Conservation (phyloP, 2,329 filamentous ascomycete species). For the Colletotrichum orbiculare region DNA sequence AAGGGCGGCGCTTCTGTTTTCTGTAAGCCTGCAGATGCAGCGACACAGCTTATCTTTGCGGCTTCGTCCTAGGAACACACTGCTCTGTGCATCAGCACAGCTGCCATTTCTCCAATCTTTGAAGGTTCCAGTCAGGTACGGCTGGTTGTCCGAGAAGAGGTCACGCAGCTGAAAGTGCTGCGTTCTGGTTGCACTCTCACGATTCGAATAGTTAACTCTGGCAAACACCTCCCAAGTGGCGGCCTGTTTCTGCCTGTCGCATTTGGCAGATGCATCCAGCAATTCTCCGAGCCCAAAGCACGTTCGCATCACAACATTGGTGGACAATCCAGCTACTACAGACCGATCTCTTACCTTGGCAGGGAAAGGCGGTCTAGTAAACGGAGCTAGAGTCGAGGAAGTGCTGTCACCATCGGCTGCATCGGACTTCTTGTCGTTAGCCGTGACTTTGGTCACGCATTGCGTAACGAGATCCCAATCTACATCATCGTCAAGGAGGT, state of each 20-base stretch:
- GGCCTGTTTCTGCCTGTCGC: slow-evolving; percentile 46
- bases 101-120: slow-evolving; percentile 24
- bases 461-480: too few species aligned
- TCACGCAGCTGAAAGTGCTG: slow-evolving; percentile 75
- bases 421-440: not conserved
- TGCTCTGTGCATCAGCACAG: slow-evolving; percentile 10
- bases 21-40: slow-evolving; percentile 28
- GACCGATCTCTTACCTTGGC: slow-evolving; percentile 60
- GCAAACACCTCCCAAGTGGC: slow-evolving; percentile 72
- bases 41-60: slow-evolving; percentile 27
- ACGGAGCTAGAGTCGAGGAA: slow-evolving; percentile 48
- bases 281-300: slow-evolving; percentile 75
- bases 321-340: slow-evolving; percentile 62
- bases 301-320: slow-evolving; percentile 60
- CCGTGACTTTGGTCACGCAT: not conserved
- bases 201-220: slow-evolving; percentile 66
- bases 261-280: slow-evolving; percentile 55
- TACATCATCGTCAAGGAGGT: too few species aligned
- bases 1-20: not conserved
- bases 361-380: slow-evolving; percentile 64
- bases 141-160: slow-evolving; percentile 68
- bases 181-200: slow-evolving; percentile 59
- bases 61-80: slow-evolving; percentile 4
- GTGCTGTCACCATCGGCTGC: slow-evolving; percentile 37
- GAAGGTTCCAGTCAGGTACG: slow-evolving; percentile 48